These are phyloP conservation scores for Dendrobium nobile DNA, from an alignment of 106 monocot genomes.

Conservation along the genomic window DNA sequence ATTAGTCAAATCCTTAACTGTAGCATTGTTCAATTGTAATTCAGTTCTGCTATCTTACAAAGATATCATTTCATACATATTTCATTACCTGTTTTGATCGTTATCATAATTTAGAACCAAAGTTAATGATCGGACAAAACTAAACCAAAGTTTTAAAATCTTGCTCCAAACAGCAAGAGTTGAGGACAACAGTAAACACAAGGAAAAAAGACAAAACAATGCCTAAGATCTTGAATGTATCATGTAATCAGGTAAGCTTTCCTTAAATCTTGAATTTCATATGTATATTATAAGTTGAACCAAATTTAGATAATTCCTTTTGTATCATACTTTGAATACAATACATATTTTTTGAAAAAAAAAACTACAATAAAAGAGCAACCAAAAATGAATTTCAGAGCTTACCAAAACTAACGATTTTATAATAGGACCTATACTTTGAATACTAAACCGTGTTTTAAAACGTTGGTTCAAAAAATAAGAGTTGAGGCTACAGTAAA, in stretches of 20 bases:
- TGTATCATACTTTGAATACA: too few relatives aligned
- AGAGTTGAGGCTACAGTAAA: neutral
- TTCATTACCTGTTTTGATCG: neutral
- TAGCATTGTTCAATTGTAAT: neutral
- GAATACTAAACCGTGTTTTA: too few relatives aligned
- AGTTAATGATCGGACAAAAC: neutral
- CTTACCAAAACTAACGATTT: too few relatives aligned
- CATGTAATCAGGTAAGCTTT: too few relatives aligned
- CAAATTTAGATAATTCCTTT: too few relatives aligned
- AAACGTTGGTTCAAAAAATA: neutral
- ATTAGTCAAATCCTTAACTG: neutral
- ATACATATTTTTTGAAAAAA: too few relatives aligned
- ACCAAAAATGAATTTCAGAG: too few relatives aligned
- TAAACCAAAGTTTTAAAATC: neutral
- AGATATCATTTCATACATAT: neutral
- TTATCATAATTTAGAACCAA: neutral
- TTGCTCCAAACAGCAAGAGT: neutral
- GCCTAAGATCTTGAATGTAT: too few relatives aligned
- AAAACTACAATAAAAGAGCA: too few relatives aligned
- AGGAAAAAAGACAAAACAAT: neutral
- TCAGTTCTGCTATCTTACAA: neutral
- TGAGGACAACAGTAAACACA: neutral
- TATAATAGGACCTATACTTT: too few relatives aligned
- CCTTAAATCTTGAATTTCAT: too few relatives aligned
- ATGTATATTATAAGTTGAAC: too few relatives aligned